Percentiles rank a stretch among this genome's conserved stretches.
phyloP scores from a whole-genome alignment of 2,329 filamentous ascomycete genomes.

The Colletotrichum spinosum region DNA sequence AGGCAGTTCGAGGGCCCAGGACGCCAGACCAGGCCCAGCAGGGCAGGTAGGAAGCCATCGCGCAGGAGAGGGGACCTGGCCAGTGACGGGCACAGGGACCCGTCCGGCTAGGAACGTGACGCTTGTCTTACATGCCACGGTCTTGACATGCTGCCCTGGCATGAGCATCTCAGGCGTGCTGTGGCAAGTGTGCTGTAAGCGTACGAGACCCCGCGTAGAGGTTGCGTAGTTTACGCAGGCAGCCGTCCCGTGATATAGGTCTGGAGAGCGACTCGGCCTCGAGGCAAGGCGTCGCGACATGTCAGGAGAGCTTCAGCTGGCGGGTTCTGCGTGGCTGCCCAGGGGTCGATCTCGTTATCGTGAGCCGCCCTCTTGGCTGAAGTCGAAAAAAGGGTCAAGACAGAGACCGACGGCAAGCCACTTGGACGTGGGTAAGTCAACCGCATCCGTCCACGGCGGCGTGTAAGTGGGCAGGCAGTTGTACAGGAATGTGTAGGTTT shows the following conservation, averaged over 20 bases:
- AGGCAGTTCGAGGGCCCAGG: not conserved
- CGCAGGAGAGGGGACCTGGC: not conserved
- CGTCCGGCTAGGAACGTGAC: slow-evolving; percentile 29
- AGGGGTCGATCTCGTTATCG: slow-evolving; percentile 12
- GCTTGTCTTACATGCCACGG: slow-evolving; percentile 29
- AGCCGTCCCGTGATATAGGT: slow-evolving; percentile 12
- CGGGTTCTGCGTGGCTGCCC: not conserved
- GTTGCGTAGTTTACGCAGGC: slow-evolving; percentile 9
- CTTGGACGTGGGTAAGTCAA: slow-evolving; percentile 9
- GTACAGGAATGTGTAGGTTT: slow-evolving; percentile 21
- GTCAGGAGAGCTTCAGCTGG: not conserved
- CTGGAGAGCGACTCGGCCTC: slow-evolving; percentile 1
- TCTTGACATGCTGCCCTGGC: slow-evolving; percentile 11
- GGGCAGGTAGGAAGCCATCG: not conserved
- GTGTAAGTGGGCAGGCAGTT: slow-evolving; percentile 23
- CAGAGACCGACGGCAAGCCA: slow-evolving; percentile 22
- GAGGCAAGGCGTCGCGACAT: slow-evolving; percentile 6
- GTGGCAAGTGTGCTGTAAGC: slow-evolving; percentile 20
- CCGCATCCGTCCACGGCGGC: slow-evolving; percentile 23
- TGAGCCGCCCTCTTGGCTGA: not conserved
- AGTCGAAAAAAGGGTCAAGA: not conserved
- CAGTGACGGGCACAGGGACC: slow-evolving; percentile 4
- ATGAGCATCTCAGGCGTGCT: slow-evolving; percentile 13
- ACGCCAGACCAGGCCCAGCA: slow-evolving; percentile 8
- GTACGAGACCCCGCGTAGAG: not conserved